These are phyloP conservation scores for Aleurites moluccanus DNA, from an alignment of 441 rosid species.

Conservation along the genomic window DNA sequence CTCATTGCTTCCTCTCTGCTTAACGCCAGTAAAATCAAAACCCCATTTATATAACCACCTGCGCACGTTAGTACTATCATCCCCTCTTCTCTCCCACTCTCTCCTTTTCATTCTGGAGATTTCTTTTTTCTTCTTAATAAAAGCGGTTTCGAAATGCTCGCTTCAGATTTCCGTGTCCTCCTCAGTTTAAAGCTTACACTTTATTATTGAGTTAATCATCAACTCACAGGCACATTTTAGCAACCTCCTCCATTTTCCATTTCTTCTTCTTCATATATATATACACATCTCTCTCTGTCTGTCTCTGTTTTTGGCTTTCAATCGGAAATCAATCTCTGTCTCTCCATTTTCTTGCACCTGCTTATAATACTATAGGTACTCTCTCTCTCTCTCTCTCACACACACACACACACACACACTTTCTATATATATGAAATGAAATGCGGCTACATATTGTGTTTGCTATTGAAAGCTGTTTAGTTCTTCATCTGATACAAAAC, in stretches of 20 bases:
- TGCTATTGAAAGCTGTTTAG: constrained; percentile 1
- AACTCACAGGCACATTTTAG: constrained; percentile 31
- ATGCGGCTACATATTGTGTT: not conserved
- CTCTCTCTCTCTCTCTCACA: constrained; percentile 15
- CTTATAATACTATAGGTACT: not conserved
- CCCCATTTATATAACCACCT: not conserved
- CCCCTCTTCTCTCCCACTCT: too few species aligned
- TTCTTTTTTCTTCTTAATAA: not conserved
- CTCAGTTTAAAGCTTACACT: constrained; percentile 9
- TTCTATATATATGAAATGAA: not conserved
- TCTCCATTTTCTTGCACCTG: constrained; percentile 1
- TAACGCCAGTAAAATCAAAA: not conserved
- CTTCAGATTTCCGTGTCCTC: constrained; percentile 24
- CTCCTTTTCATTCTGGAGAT: too few species aligned
- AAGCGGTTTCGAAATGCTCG: constrained; percentile 29
- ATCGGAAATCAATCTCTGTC: constrained; percentile 17
- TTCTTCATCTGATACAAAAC: not conserved
- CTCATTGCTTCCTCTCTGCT: constrained; percentile 16
- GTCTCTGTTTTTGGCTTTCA: constrained; percentile 11
- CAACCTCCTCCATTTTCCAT: constrained; percentile 3
- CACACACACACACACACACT: too few species aligned
- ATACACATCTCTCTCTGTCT: not conserved
- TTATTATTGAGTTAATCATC: too few species aligned
- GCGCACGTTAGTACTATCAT: constrained; percentile 34
- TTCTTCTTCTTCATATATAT: not conserved